These are phyloP conservation scores for Fragaria nilgerrensis DNA, from an alignment of 306 rosid genomes.

Conservation along the genomic window DNA sequence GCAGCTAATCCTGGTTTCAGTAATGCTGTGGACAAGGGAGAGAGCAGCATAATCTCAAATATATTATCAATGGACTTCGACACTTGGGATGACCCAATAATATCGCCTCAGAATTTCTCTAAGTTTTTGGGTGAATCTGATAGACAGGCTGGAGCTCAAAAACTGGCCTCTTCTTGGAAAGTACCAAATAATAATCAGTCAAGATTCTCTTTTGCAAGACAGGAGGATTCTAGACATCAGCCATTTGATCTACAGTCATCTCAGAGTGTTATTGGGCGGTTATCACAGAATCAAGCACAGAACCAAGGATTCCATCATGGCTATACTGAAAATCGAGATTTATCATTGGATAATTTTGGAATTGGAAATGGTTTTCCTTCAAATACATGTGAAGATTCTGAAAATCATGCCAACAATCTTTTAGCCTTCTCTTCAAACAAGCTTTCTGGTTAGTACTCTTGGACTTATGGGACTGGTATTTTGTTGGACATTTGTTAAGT, in stretches of 20 bases:
- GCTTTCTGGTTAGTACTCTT: conserved; percentile 55
- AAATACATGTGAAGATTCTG: conserved; percentile 48
- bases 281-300: conserved; percentile 43
- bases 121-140: conserved; percentile 60
- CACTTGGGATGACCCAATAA: conserved; percentile 62
- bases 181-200: conserved; percentile 72
- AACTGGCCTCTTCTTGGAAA: conserved; percentile 65
- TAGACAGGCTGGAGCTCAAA: conserved; percentile 40
- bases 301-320: conserved; percentile 47
- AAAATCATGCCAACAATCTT: conserved; percentile 36
- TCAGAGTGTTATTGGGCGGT: conserved; percentile 37
- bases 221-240: conserved; percentile 58
- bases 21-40: conserved; percentile 63
- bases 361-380: conserved; percentile 51
- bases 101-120: conserved; percentile 63
- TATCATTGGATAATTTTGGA: conserved; percentile 43
- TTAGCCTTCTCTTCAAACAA: conserved; percentile 45
- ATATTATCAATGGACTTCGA: conserved; percentile 77
- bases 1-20: conserved; percentile 38
- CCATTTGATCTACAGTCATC: conserved; percentile 51
- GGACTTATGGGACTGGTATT: conserved; percentile 1
- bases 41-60: conserved; percentile 86
- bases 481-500: neutral
- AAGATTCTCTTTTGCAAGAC: conserved; percentile 88
- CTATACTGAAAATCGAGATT: conserved; percentile 49